Evolutionary conservation across 495 filamentous ascomycete species (phyloP), one percentile per base, ranked within the genome.

Genomic region (Chaetomidium leptoderma): DNA sequence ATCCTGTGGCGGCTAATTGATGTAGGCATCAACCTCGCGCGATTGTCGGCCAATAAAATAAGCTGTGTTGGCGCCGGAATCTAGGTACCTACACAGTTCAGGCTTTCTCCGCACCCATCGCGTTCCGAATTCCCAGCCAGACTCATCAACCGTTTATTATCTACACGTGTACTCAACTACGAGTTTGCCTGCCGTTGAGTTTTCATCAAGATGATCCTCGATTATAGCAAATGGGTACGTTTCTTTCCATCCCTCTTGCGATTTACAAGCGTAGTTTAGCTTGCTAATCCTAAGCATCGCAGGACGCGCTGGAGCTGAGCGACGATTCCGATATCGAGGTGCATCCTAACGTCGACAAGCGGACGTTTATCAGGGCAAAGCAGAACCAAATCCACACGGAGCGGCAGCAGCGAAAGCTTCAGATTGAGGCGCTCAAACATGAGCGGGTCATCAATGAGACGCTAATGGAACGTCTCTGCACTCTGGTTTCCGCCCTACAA

Each of bases 251-350:
- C 6, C 6, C 5, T 4, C 11, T 33, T 37, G n/a, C n/a, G n/a
- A n/a, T n/a, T n/a, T n/a, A n/a, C n/a, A n/a, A 6, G 24, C 21
- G n/a, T n/a, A n/a, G n/a, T 4, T 14, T 17, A 17, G 29, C 14
- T 17, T 16, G 7, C 6, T 24, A 39, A 11, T 10, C 13, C 50
- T 55, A 48, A 57, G 30, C 11, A 2, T 16, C 17, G n/a, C 47
- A 86, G 90, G 91, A 96, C 70, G 83, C 86, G 40, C 78, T 98
- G 64, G 93, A 98, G 82, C 84, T 98, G 63, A 93, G 89, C 61
- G 93, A 97, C 73, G 93, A 97, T 71, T 96, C 91, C 36, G 93
- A 98, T 70, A 88, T 98, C 66, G 93, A 98, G 74, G 92, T 97
- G 30, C 93, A 98, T 71, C 93, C 93, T 52, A 98, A 97, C 75